Conservation (phyloP, 1,284 basidiomycete species). For the Trichosporon sp. region DNA sequence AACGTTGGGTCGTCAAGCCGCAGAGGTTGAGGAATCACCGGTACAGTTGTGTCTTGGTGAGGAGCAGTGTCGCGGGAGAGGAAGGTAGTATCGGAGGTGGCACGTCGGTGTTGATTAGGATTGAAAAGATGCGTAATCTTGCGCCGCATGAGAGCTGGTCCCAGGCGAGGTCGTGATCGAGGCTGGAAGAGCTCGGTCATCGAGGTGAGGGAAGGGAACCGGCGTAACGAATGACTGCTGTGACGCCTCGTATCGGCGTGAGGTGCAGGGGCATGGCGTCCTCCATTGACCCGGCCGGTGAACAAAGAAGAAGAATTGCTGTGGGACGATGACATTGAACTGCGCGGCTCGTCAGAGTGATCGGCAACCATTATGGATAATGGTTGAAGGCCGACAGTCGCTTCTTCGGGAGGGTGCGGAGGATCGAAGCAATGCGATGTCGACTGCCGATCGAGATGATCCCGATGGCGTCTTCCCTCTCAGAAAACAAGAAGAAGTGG, state of each 20-base stretch:
- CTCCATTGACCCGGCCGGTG: neutral
- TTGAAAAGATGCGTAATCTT: slow-evolving; percentile 1
- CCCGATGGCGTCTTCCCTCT: neutral
- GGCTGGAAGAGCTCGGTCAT: neutral
- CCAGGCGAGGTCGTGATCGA: neutral
- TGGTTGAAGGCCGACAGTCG: neutral
- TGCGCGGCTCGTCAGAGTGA: neutral
- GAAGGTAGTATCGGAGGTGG: neutral
- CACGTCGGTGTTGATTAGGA: neutral
- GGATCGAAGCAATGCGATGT: neutral
- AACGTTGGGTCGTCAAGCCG: neutral
- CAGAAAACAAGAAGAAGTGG: no score
- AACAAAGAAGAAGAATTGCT: neutral
- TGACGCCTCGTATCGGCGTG: neutral
- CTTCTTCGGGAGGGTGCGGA: neutral
- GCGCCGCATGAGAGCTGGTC: neutral
- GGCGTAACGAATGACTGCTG: neutral
- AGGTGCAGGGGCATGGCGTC: neutral
- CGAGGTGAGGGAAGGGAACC: neutral
- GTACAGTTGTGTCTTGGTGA: neutral
- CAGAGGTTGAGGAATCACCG: neutral
- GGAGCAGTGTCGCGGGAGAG: neutral
- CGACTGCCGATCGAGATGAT: neutral
- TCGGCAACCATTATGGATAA: neutral
- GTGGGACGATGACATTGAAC: neutral